Conservation (phyloP, 2,329 filamentous ascomycete genomes). For the Ophiostoma perfectum region DNA sequence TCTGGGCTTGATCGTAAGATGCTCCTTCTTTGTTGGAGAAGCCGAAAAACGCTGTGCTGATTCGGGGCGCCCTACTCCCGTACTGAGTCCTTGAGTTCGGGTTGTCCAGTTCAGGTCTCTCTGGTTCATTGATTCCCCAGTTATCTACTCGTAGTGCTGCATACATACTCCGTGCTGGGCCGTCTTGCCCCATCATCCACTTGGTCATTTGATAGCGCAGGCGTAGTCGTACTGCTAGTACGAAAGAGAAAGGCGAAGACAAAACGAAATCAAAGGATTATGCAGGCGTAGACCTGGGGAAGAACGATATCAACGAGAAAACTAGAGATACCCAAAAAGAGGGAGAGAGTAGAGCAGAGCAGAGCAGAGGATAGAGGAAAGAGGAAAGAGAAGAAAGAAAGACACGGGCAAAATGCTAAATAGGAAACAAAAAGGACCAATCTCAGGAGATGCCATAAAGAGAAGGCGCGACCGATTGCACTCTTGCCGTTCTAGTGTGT, state of each 20-base stretch:
- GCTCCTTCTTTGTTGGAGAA: not conserved
- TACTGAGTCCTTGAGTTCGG: not conserved
- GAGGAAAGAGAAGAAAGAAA: not conserved
- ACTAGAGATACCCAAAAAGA: too few relatives aligned
- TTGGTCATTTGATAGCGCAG: slow-evolving; percentile 1
- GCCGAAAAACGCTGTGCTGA: not conserved
- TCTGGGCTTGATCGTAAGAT: too few relatives aligned
- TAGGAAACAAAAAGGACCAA: not conserved
- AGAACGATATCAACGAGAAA: too few relatives aligned
- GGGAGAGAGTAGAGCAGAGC: too few relatives aligned
- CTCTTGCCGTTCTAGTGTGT: not conserved
- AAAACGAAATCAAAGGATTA: too few relatives aligned
- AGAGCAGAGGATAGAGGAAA: not conserved
- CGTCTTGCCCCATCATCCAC: not conserved
- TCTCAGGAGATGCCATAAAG: not conserved
- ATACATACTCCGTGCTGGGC: not conserved
- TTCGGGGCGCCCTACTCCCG: too few relatives aligned
- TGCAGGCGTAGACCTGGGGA: too few relatives aligned
- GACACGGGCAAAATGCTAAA: not conserved
- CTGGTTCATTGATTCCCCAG: too few relatives aligned
- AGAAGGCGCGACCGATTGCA: not conserved
- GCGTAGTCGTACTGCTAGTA: not conserved
- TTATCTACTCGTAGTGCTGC: not conserved
- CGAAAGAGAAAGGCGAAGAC: too few relatives aligned
- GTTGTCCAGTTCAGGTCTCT: too few relatives aligned